Evolutionary conservation across 75 land plant genomes (phyloP), one percentile per base, ranked within the genome.

Genomic region (Cupressus sempervirens): DNA sequence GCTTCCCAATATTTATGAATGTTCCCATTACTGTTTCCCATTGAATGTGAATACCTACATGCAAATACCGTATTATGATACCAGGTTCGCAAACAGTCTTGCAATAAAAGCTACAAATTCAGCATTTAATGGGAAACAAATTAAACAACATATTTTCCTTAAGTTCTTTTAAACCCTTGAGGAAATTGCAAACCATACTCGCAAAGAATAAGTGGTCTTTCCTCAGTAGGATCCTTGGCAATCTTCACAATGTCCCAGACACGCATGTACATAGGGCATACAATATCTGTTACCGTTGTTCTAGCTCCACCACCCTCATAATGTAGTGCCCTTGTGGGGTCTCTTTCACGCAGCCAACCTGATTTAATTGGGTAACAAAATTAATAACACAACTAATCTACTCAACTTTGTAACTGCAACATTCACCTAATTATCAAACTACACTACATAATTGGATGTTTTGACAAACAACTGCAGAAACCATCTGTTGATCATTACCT

Each of bases 21-120:
- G 88, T 95, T 98, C 40, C 99, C 99, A 86, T 93, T 96, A 85
- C 99, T 98, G 83, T 98, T 98, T 84, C 99, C 99, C 99, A 98
- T 96, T 76, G 99, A 90, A 94, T 98, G 99, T 54, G 99, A 98
- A 84, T 98, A 98, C 90, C 99, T 98, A 87, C 53, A 82, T 35
- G 54, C 80, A 30, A 26, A 79, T 43, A 79, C 0, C 6, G 7
- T 48, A 43, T 76, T 81, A 23, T 35, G 32, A 53, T 58, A 41
- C 40, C 80, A 72, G 62, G 45, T 29, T 32, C 38, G 26, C 54
- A 85, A 85, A 34, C 4, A 84, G 36, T 82, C 26, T 34, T 38
- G 5, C 76, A 84, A 62, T 14, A 70, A 76, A 79, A 13, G 46
- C 46, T 79, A 43, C 12, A 40, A 79, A 79, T 4, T 79, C 50